These are phyloP conservation scores for Sporothrix euskadiensis DNA, from an alignment of 2,329 filamentous ascomycete species.

Conservation along the genomic window DNA sequence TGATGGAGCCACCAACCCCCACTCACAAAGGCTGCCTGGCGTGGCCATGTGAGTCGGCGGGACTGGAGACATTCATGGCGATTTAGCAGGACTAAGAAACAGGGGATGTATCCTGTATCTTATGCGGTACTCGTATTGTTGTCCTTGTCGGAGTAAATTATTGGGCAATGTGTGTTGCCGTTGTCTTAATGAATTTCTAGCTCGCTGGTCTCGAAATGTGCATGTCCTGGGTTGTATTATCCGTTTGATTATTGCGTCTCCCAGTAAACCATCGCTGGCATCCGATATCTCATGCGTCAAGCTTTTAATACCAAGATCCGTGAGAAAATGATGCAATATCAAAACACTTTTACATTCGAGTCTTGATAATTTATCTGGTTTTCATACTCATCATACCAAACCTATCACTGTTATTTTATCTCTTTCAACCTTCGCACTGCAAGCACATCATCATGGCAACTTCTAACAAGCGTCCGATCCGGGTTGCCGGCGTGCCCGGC, in stretches of 20 bases:
- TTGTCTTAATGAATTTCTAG: neutral
- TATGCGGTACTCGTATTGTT: neutral
- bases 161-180: neutral
- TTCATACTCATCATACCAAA: too few relatives aligned
- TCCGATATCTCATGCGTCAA: too few relatives aligned
- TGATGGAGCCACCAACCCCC: neutral
- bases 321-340: too few relatives aligned
- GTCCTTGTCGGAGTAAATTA: neutral
- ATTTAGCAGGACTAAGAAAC: neutral
- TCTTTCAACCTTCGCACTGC: neutral
- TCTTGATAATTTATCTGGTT: too few relatives aligned
- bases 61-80: neutral
- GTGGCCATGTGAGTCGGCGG: neutral
- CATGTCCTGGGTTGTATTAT: neutral
- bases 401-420: too few relatives aligned
- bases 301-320: too few relatives aligned
- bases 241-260: neutral
- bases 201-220: neutral
- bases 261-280: too few relatives aligned
- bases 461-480: neutral
- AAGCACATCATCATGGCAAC: neutral
- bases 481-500: slow-evolving; percentile 13
- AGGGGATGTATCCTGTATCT: neutral
- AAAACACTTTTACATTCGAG: too few relatives aligned
- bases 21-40: neutral